phyloP scores from a whole-genome alignment of 176 grass and related monocot genomes.

The Saccharum officinarum region DNA sequence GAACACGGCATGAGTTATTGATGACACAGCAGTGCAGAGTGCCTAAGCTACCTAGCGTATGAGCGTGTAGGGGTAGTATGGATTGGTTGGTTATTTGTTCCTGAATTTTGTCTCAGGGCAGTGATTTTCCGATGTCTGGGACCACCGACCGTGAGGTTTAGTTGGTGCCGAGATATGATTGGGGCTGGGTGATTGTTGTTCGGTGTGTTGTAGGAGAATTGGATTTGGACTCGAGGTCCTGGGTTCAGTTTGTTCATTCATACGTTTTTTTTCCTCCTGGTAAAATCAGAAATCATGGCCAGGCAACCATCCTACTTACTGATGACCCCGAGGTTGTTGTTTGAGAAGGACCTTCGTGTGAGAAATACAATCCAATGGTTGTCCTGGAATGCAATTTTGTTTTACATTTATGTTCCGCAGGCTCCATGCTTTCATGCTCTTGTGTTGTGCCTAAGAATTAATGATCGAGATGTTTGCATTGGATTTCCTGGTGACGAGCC shows the following conservation, averaged over 20 bases:
- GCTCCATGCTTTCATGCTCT: neutral
- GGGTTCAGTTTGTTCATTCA: neutral
- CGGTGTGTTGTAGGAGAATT: neutral
- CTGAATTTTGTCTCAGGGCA: neutral
- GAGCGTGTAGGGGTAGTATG: constrained; percentile 11
- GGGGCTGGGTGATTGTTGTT: neutral
- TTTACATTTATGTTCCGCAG: too few relatives aligned
- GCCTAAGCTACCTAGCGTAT: constrained; percentile 16
- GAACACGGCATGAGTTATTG: neutral
- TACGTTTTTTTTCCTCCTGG: neutral
- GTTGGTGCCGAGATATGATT: neutral
- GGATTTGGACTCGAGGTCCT: neutral
- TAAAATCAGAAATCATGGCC: constrained; percentile 1
- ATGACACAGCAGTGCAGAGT: constrained; percentile 34
- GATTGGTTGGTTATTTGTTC: constrained; percentile 10
- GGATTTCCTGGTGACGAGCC: neutral
- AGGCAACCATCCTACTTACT: neutral
- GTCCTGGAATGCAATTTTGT: neutral
- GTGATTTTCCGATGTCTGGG: constrained; percentile 3
- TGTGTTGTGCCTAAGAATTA: neutral
- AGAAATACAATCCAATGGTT: neutral
- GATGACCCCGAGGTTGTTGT: neutral
- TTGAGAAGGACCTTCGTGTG: neutral
- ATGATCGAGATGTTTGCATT: neutral
- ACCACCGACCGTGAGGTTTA: neutral